Evolutionary conservation across 2,329 filamentous ascomycete genomes (phyloP).

Genomic region (Periglandula ipomoeae): DNA sequence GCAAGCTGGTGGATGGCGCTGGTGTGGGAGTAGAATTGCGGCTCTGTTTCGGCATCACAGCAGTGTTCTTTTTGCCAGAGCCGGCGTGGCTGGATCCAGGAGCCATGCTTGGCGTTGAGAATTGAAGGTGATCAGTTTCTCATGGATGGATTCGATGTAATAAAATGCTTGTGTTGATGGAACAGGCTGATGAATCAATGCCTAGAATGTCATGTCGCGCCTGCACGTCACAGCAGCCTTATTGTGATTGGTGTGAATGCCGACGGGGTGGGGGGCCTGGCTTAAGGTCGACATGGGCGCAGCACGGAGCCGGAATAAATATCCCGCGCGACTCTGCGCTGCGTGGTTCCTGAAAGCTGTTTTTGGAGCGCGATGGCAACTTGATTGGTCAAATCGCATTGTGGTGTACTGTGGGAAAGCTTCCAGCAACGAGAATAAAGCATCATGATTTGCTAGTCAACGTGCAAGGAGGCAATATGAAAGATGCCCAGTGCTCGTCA

Average conservation of each 20-base stretch:
- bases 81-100: conserved; percentile 50
- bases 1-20: conserved; percentile 39
- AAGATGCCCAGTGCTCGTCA: too few relatives aligned
- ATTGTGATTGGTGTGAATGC: not conserved
- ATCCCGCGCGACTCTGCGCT: too few relatives aligned
- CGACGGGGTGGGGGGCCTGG: not conserved
- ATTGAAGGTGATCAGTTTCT: conserved; percentile 4
- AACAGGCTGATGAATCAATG: conserved; percentile 1
- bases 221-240: conserved; percentile 1
- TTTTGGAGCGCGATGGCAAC: too few relatives aligned
- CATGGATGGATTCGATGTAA: conserved; percentile 8
- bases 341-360: too few relatives aligned
- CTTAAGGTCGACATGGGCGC: too few relatives aligned
- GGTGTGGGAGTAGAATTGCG: conserved; percentile 65
- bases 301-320: too few relatives aligned
- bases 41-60: conserved; percentile 58
- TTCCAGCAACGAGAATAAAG: too few relatives aligned
- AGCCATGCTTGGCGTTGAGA: conserved; percentile 35
- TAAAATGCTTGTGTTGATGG: conserved; percentile 3
- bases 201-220: not conserved
- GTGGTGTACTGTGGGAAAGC: too few relatives aligned
- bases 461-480: too few relatives aligned
- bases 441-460: too few relatives aligned
- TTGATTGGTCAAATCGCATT: too few relatives aligned
- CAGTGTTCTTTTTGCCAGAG: conserved; percentile 54